A percentile compares a stretch with the other conserved stretches of the same genome.
Conservation (phyloP, 305 asterid species). For the Fraxinus sp. region DNA sequence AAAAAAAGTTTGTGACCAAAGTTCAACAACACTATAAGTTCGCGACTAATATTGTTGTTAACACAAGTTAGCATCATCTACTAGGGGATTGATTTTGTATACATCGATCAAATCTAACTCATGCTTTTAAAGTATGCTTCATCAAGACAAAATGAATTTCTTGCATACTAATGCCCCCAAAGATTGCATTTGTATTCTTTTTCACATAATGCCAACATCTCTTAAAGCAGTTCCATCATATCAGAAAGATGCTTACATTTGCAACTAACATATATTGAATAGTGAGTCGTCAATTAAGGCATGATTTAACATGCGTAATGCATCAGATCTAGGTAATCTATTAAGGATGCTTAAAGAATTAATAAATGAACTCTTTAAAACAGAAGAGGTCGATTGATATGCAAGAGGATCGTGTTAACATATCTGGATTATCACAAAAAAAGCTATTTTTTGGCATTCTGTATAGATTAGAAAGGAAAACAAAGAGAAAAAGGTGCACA, state of each 20-base stretch:
- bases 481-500: background rate
- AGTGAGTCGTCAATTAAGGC: background rate
- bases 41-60: slow-evolving; percentile 3
- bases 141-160: background rate
- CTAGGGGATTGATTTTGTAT: background rate
- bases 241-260: slow-evolving; percentile 1
- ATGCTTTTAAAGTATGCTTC: background rate
- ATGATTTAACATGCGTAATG: background rate
- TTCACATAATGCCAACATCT: background rate
- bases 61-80: background rate
- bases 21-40: background rate
- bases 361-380: background rate
- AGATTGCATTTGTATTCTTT: background rate
- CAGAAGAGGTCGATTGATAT: background rate
- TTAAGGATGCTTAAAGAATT: background rate
- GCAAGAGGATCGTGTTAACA: background rate
- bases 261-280: background rate
- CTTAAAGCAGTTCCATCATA: background rate
- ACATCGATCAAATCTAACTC: background rate
- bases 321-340: background rate
- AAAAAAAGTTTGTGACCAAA: background rate
- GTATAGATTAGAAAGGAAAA: background rate
- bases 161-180: background rate
- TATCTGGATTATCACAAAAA: background rate
- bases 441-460: background rate